These are phyloP conservation scores for Solanum hybrid DNA, from an alignment of 305 asterid species.

Conservation along the genomic window DNA sequence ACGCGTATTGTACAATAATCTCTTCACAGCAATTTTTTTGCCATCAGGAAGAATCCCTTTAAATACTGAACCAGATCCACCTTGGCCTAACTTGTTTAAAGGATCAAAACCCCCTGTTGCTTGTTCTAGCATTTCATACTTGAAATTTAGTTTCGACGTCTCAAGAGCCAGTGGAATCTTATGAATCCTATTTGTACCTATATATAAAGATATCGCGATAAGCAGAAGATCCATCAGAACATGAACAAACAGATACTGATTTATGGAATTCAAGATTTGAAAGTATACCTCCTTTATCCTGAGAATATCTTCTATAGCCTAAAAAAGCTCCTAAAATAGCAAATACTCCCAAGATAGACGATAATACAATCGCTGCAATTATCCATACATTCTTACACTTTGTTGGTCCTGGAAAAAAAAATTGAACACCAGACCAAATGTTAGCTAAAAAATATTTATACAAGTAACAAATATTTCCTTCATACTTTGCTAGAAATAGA, in stretches of 20 bases:
- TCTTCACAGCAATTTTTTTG: conserved; percentile 5
- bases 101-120: conserved; percentile 1
- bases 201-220: neutral
- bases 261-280: neutral
- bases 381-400: neutral
- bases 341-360: conserved; percentile 1
- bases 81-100: conserved; percentile 14
- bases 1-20: conserved; percentile 4
- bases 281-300: neutral
- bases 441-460: neutral
- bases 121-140: conserved; percentile 4
- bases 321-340: conserved; percentile 1
- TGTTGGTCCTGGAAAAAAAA: neutral
- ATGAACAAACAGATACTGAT: neutral
- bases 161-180: neutral
- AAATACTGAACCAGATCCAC: conserved; percentile 15
- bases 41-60: conserved; percentile 8
- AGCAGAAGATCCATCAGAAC: neutral
- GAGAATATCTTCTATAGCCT: conserved; percentile 4
- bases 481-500: neutral
- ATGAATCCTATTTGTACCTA: neutral
- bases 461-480: neutral
- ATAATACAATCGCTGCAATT: neutral
- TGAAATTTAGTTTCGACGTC: conserved; percentile 5
- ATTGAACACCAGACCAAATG: neutral